A percentile compares a stretch with the other conserved stretches of the same genome.
Evolutionary conservation across 768 basidiomycete genomes (phyloP).

Genomic region (Suillus brevipes): DNA sequence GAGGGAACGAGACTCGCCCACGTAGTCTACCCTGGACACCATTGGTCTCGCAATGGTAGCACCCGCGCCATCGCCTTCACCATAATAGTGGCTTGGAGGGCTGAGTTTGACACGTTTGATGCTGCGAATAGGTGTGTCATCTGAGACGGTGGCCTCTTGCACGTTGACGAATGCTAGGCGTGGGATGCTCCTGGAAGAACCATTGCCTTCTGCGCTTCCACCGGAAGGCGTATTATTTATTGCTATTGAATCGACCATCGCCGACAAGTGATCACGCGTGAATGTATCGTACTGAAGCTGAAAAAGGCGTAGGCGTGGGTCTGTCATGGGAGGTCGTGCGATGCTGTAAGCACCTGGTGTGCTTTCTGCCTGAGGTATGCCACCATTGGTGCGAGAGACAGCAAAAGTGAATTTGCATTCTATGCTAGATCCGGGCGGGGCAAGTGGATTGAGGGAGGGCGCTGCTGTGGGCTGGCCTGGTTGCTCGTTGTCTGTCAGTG

Average conservation of each 20-base stretch:
- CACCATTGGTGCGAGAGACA: slow-evolving; percentile 47
- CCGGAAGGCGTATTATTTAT: slow-evolving; percentile 69
- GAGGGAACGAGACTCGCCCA: slow-evolving; percentile 72
- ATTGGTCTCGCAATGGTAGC: slow-evolving; percentile 52
- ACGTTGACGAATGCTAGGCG: slow-evolving; percentile 47
- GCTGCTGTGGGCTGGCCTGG: slow-evolving; percentile 12
- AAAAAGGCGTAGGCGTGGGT: slow-evolving; percentile 82
- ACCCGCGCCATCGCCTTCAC: slow-evolving; percentile 48
- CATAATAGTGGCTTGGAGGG: slow-evolving; percentile 59
- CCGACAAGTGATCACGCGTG: slow-evolving; percentile 91
- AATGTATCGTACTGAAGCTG: slow-evolving; percentile 96
- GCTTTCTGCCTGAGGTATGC: slow-evolving; percentile 57
- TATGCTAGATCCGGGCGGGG: slow-evolving; percentile 30
- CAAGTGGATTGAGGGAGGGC: slow-evolving; percentile 11
- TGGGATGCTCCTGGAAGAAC: slow-evolving; percentile 46
- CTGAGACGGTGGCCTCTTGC: slow-evolving; percentile 42
- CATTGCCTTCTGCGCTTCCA: slow-evolving; percentile 44
- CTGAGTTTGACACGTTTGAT: slow-evolving; percentile 81
- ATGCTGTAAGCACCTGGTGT: slow-evolving; percentile 43
- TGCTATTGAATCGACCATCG: slow-evolving; percentile 94
- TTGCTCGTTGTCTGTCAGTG: slow-evolving; percentile 25
- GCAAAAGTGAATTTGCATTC: slow-evolving; percentile 76
- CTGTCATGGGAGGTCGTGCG: slow-evolving; percentile 46
- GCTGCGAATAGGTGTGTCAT: slow-evolving; percentile 62
- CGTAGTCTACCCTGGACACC: slow-evolving; percentile 60